phyloP scores from a whole-genome alignment of 2,329 filamentous ascomycete species.

The Aquanectria penicillioides region DNA sequence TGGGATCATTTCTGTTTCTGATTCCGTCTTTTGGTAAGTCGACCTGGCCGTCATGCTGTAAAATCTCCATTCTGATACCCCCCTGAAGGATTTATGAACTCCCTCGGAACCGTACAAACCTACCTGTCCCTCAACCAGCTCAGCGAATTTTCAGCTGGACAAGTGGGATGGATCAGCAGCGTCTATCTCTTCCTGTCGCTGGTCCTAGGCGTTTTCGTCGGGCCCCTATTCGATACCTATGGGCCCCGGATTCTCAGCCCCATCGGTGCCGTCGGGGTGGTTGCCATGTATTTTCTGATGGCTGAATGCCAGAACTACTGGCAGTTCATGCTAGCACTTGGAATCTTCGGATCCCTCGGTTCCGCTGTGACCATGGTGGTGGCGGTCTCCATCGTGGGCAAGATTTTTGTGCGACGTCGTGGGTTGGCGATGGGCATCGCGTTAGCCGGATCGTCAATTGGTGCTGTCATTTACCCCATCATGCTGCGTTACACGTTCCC shows the following conservation, averaged over 20 bases:
- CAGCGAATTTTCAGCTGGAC: constrained; percentile 49
- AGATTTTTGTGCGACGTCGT: constrained; percentile 39
- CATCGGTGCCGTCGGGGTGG: constrained; percentile 48
- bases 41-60: neutral
- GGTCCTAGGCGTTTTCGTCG: constrained; percentile 57
- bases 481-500: constrained; percentile 45
- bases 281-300: constrained; percentile 55
- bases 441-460: constrained; percentile 39
- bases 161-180: constrained; percentile 61
- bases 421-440: constrained; percentile 42
- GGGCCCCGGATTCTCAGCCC: constrained; percentile 54
- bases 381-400: constrained; percentile 46
- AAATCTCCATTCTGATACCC: neutral
- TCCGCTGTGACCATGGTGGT: constrained; percentile 49
- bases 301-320: constrained; percentile 58
- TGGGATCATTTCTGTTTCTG: constrained; percentile 36
- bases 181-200: constrained; percentile 56
- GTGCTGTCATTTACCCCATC: constrained; percentile 47
- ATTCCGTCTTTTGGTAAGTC: constrained; percentile 37
- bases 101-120: constrained; percentile 58
- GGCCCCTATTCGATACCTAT: constrained; percentile 59
- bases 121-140: constrained; percentile 58
- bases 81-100: constrained; percentile 60
- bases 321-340: constrained; percentile 58
- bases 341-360: constrained; percentile 54